A percentile compares a stretch with the other conserved stretches of the same genome.
Evolutionary conservation across 805 yeast species (phyloP).

Genomic region (Blastobotrys terrestris): DNA sequence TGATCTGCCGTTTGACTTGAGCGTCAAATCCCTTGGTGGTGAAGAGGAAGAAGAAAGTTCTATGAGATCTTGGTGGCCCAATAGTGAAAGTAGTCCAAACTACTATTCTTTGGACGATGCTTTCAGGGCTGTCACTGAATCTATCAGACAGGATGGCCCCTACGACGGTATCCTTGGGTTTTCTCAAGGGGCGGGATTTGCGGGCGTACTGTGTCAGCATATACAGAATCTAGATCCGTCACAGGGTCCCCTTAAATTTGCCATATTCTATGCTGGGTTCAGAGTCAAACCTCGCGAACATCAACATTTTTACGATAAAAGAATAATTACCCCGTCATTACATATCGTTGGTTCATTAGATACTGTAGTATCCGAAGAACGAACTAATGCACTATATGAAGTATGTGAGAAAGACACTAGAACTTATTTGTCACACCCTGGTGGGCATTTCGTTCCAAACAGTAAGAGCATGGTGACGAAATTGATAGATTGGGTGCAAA

Average conservation of each 20-base stretch:
- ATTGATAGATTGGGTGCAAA: constrained; percentile 27
- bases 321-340: constrained; percentile 41
- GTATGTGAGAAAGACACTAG: constrained; percentile 41
- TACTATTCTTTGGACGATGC: constrained; percentile 36
- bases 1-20: constrained; percentile 63
- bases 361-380: constrained; percentile 70
- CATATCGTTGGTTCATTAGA: constrained; percentile 85
- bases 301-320: constrained; percentile 29
- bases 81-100: constrained; percentile 35
- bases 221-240: constrained; percentile 49
- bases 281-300: constrained; percentile 22
- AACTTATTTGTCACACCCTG: constrained; percentile 69
- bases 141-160: constrained; percentile 64
- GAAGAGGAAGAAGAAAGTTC: constrained; percentile 39
- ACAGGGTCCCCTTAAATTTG: constrained; percentile 58
- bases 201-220: constrained; percentile 59
- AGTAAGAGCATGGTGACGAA: constrained; percentile 47
- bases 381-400: constrained; percentile 56
- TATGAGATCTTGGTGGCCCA: constrained; percentile 74
- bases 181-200: constrained; percentile 90
- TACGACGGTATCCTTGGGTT: constrained; percentile 87
- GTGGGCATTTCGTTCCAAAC: constrained; percentile 96
- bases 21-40: constrained; percentile 44
- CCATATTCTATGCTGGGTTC: constrained; percentile 67
- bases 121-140: constrained; percentile 45